phyloP scores from a whole-genome alignment of 2,329 filamentous ascomycete species.

The Fusarium transvaalense region DNA sequence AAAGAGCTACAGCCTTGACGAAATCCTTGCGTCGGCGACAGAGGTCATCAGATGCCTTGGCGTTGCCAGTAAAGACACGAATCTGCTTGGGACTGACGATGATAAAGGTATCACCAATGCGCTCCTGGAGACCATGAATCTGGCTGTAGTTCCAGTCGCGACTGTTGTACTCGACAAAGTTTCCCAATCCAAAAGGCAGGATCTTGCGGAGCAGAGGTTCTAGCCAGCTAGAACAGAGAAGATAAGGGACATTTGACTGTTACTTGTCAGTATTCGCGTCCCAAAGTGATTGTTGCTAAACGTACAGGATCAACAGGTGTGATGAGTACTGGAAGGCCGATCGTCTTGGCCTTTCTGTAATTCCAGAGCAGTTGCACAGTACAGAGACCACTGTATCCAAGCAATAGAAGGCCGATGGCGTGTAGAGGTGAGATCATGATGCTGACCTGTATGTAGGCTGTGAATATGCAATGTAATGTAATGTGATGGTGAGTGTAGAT shows the following conservation, averaged over 20 bases:
- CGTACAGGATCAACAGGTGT: slow-evolving; percentile 36
- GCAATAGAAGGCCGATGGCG: neutral
- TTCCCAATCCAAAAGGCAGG: slow-evolving; percentile 20
- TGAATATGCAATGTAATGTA: neutral
- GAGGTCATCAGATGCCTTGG: slow-evolving; percentile 34
- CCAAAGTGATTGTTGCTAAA: neutral
- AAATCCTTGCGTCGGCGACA: slow-evolving; percentile 38
- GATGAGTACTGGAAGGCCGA: slow-evolving; percentile 33
- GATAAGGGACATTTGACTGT: slow-evolving; percentile 28
- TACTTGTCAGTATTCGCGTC: neutral
- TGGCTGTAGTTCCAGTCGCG: slow-evolving; percentile 43
- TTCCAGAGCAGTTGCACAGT: slow-evolving; percentile 24
- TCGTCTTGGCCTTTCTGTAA: slow-evolving; percentile 32
- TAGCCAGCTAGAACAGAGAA: slow-evolving; percentile 27
- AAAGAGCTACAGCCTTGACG: slow-evolving; percentile 37
- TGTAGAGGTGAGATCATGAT: slow-evolving; percentile 23
- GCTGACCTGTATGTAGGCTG: neutral
- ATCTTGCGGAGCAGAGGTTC: slow-evolving; percentile 26
- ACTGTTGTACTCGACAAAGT: slow-evolving; percentile 44
- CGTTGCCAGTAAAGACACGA: slow-evolving; percentile 37
- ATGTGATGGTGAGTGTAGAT: neutral
- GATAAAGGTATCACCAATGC: slow-evolving; percentile 42
- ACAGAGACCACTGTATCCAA: slow-evolving; percentile 19
- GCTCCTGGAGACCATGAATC: slow-evolving; percentile 35
- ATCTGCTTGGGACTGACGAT: slow-evolving; percentile 42